Evolutionary conservation across 2,329 filamentous ascomycete genomes (phyloP), one percentile per base, ranked within the genome.

Genomic region (Fusarium sp.): DNA sequence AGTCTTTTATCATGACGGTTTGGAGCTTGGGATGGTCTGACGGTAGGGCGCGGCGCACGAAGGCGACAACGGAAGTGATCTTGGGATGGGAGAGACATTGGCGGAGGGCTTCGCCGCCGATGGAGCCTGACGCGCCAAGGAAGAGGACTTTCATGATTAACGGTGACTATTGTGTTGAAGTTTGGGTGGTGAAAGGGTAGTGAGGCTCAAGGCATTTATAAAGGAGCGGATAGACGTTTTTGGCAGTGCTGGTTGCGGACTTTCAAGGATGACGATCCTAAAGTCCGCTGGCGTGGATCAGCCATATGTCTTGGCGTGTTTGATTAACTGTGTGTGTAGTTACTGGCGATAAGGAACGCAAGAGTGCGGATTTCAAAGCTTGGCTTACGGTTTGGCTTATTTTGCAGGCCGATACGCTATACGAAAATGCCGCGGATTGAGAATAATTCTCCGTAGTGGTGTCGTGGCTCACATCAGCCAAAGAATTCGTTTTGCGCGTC

Each of bases 121-220:
- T 81, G 10, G 70, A 76, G 4, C 81, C 81, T 18, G 74, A 80
- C 1, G 80, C 81, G 35, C 81, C 81, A 20, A 75, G 73, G 22
- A 83, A 74, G 42, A 83, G 80, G 56, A 83, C 65, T 56, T 83
- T 83, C 81, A 83, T 82, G 35, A 13, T 18, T 12, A 5, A 0
- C 18, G 1, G 5, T 0, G 22, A 16, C 0, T 48, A 15, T 16
- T 11, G 10, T n/a, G 22, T 4, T 9, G 20, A 18, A 6, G 11
- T 24, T 14, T 16, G 3, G 4, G 1, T 5, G 1, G 8, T 8
- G 26, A 2, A 11, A 24, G 36, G 3, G 3, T 3, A 12, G 16
- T 44, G 28, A 28, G 30, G 28, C 50, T 28, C 14, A 24, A 28
- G 18, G 8, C 7, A 5, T 9, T 28, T 28, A 57, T 47, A 18